phyloP scores from a whole-genome alignment of 805 yeast genomes.

The Kazachstania bromeliacearum region DNA sequence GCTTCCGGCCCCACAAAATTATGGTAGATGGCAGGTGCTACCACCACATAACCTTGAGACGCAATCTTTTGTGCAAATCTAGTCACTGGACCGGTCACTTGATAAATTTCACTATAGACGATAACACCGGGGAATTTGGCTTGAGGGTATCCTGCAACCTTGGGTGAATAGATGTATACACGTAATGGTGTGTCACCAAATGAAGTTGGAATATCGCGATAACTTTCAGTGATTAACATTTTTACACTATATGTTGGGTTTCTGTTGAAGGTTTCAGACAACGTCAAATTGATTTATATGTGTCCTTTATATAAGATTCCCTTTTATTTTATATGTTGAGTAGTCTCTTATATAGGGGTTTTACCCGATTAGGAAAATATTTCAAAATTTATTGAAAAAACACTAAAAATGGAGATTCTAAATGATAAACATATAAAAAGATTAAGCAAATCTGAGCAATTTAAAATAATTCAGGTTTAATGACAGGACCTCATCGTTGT shows the following conservation, averaged over 20 bases:
- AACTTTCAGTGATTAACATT: constrained; percentile 64
- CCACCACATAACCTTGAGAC: constrained; percentile 68
- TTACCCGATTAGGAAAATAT: too few relatives aligned
- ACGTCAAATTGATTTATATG: too few relatives aligned
- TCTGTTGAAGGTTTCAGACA: not conserved
- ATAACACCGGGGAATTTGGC: constrained; percentile 77
- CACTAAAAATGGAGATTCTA: too few relatives aligned
- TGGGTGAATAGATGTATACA: constrained; percentile 57
- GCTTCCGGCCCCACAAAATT: constrained; percentile 58
- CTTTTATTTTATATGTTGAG: too few relatives aligned
- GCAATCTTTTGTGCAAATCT: constrained; percentile 73
- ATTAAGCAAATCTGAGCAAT: too few relatives aligned
- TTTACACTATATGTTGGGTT: not conserved
- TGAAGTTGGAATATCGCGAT: constrained; percentile 57
- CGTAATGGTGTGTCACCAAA: constrained; percentile 60
- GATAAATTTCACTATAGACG: constrained; percentile 73
- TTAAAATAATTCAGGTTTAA: too few relatives aligned
- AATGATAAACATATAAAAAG: too few relatives aligned
- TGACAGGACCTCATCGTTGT: constrained; percentile 10
- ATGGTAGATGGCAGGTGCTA: constrained; percentile 74
- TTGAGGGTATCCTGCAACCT: constrained; percentile 59
- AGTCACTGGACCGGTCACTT: constrained; percentile 73
- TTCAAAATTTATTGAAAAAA: too few relatives aligned
- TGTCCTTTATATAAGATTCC: too few relatives aligned
- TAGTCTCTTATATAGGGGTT: too few relatives aligned